A percentile compares a stretch with the other conserved stretches of the same genome.
Conservation (phyloP, 192 early-diverging fungal genomes). For the Cetraspora pellucida region DNA sequence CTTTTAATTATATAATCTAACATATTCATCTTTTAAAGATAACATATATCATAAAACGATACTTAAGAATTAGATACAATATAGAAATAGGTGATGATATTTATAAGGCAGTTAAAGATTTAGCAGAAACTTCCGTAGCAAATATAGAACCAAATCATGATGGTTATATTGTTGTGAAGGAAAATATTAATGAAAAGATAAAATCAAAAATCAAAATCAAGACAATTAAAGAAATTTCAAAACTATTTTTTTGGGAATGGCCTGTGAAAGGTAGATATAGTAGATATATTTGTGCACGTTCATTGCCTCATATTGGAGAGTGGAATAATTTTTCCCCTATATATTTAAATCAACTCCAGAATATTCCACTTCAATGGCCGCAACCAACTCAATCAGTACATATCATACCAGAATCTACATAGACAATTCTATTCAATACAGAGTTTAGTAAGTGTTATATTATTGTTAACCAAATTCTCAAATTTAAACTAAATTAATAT, state of each 20-base stretch:
- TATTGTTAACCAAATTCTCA: no score
- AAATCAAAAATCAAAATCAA: background rate
- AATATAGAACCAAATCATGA: background rate
- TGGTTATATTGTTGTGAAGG: background rate
- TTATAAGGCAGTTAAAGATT: background rate
- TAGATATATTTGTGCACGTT: background rate
- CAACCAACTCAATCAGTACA: background rate
- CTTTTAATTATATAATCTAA: no score
- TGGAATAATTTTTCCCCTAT: background rate
- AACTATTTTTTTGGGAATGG: background rate
- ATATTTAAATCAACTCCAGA: background rate
- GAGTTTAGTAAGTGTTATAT: no score
- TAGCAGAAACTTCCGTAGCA: background rate
- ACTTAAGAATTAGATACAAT: background rate
- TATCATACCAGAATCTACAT: background rate
- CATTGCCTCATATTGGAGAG: background rate
- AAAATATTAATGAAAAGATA: background rate
- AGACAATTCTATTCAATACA: background rate
- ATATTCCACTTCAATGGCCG: background rate
- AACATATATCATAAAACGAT: background rate
- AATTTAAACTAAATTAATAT: no score
- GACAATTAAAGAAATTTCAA: constrained; percentile 4
- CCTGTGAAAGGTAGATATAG: background rate
- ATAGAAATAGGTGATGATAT: background rate
- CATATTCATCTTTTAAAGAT: no score